phyloP scores from a whole-genome alignment of 2,329 filamentous ascomycete genomes.

The Penicillium sp. region DNA sequence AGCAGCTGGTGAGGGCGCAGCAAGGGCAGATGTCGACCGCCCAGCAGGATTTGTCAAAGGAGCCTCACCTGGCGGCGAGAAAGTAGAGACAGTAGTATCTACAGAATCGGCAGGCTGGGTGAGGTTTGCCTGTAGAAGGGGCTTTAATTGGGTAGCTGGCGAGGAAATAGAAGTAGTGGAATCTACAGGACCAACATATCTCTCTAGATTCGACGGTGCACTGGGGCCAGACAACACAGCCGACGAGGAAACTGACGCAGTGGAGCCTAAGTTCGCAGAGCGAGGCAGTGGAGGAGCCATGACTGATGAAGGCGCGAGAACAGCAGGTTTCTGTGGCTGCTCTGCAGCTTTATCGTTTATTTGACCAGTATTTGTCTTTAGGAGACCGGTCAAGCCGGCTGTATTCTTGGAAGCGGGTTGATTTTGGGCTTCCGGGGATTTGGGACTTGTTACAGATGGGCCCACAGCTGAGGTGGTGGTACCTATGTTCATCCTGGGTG shows the following conservation, averaged over 20 bases:
- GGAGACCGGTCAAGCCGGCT: neutral
- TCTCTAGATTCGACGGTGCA: neutral
- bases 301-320: neutral
- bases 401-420: neutral
- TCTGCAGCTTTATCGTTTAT: neutral
- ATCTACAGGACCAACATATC: neutral
- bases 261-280: neutral
- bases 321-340: neutral
- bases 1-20: neutral
- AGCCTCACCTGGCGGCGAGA: neutral
- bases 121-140: neutral
- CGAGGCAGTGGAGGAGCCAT: neutral
- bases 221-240: neutral
- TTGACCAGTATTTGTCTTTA: neutral
- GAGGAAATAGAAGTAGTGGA: too few relatives aligned
- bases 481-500: conserved; percentile 10
- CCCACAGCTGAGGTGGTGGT: neutral
- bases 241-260: neutral
- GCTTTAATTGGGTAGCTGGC: neutral
- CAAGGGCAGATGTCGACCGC: neutral
- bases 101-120: neutral
- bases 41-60: neutral
- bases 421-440: neutral
- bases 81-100: neutral
- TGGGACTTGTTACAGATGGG: neutral